Evolutionary conservation across 1,139 yeast genomes (phyloP), one percentile per base, ranked within the genome.

Genomic region (Suhomyces yuchorum): DNA sequence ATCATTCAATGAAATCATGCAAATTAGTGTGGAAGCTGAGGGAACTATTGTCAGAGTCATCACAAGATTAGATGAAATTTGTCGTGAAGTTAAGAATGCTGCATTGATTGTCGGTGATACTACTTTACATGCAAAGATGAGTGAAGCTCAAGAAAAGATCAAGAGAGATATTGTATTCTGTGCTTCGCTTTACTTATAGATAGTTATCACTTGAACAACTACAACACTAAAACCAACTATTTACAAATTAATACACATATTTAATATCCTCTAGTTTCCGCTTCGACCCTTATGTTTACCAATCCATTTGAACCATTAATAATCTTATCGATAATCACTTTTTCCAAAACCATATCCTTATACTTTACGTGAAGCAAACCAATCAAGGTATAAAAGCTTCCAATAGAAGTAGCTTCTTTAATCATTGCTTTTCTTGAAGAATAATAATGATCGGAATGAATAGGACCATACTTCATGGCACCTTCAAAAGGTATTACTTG

Each of bases 21-120:
- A 82, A 51, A 78, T 90, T 55, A 87, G 96, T 54, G 84, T 82
- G 18, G 97, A 92, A 60, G 93, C 95, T 30, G 99, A 93, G 68
- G 99, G 99, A 34, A 89, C 97, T 0, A 95, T 93, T 65, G 99
- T 93, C n/a, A 78, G 99, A 60, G 98, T 93, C 7, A 93, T 93
- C 44, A 90, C 97, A 2, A 80, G 98, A 59, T 71, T 93, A 49
- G 99, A 93, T 68, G 99, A 93, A 68, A 84, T 93, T 32, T 92
- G 98, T 66, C 82, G 98, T 50, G 96, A 93, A 63, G 97, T 93
- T 35, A 89, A 87, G 73, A 87, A 89, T 49, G 98, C 98, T 4
- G 93, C 98, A 1, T 77, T 93, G 56, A 91, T 93, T 57, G 90
- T 95, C 58, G 99, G 99, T 47, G 97, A 93, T 66, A 85, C 96